These are phyloP conservation scores for Primulina tabacum DNA, from an alignment of 257 asterid species.

Conservation along the genomic window DNA sequence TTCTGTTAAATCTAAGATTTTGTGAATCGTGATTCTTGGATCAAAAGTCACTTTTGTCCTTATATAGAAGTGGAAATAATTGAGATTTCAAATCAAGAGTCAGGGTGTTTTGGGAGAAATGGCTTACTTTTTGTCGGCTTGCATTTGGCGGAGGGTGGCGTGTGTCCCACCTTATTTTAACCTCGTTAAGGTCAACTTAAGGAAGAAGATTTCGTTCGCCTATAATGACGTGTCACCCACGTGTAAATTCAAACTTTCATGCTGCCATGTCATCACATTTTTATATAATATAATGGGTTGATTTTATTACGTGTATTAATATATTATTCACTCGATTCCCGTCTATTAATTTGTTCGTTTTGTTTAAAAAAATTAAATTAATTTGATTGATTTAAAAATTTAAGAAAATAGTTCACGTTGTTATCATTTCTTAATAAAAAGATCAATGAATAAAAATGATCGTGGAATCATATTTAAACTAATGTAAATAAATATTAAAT, in stretches of 20 bases:
- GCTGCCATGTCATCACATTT: not conserved
- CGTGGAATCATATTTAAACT: too few species aligned
- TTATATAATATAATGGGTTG: too few species aligned
- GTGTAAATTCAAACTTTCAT: not conserved
- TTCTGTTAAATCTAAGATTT: not conserved
- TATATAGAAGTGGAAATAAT: not conserved
- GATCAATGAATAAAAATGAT: too few species aligned
- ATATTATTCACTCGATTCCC: too few species aligned
- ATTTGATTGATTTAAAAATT: too few species aligned
- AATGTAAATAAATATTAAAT: too few species aligned
- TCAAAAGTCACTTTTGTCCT: constrained; percentile 5
- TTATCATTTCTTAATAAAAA: too few species aligned
- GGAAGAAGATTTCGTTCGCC: not conserved
- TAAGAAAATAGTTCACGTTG: too few species aligned
- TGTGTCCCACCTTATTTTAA: not conserved
- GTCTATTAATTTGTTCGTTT: too few species aligned
- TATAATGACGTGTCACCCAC: constrained; percentile 16
- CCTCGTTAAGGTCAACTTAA: not conserved
- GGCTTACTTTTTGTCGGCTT: constrained; percentile 9
- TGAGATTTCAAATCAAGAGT: not conserved
- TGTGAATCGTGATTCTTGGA: not conserved
- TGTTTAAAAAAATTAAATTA: too few species aligned
- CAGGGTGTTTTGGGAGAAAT: constrained; percentile 8
- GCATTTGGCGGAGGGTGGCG: not conserved
- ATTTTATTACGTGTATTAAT: too few species aligned